Evolutionary conservation across 345 rosid species (phyloP).

Genomic region (Hibiscus mutabilis): DNA sequence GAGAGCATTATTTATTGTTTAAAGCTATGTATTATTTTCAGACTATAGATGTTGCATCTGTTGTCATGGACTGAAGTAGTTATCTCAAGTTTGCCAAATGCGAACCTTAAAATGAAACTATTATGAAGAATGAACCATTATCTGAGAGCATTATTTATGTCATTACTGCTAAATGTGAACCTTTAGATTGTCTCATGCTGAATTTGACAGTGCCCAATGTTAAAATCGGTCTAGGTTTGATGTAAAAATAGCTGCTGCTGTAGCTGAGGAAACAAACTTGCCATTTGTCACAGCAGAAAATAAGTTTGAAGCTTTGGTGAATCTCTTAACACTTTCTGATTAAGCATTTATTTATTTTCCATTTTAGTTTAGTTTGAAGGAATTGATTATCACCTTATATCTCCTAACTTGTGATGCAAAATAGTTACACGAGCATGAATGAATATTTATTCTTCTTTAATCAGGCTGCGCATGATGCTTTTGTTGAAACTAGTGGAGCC

Average conservation of each 20-base stretch:
- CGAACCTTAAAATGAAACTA: background rate
- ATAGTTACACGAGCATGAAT: constrained; percentile 11
- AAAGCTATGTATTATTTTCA: background rate
- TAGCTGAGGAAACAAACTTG: constrained; percentile 82
- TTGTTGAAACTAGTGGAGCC: constrained; percentile 92
- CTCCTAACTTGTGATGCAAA: background rate
- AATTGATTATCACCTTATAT: background rate
- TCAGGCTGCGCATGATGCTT: constrained; percentile 98
- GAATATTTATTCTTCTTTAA: constrained; percentile 13
- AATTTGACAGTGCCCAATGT: background rate
- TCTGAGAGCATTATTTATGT: background rate
- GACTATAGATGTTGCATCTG: background rate
- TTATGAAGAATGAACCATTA: background rate
- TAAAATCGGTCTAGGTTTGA: constrained; percentile 56
- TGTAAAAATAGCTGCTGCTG: constrained; percentile 84
- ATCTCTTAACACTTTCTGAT: constrained; percentile 19
- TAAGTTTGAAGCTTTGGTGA: constrained; percentile 96
- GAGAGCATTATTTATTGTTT: background rate
- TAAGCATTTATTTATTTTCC: background rate
- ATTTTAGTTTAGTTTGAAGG: background rate
- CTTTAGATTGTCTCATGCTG: background rate
- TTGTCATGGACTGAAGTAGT: background rate
- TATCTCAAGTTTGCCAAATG: background rate
- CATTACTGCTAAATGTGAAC: background rate
- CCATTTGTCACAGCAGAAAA: constrained; percentile 95